Evolutionary conservation across 257 asterid species (phyloP), one percentile per base, ranked within the genome.

Genomic region (Solanum chaucha): DNA sequence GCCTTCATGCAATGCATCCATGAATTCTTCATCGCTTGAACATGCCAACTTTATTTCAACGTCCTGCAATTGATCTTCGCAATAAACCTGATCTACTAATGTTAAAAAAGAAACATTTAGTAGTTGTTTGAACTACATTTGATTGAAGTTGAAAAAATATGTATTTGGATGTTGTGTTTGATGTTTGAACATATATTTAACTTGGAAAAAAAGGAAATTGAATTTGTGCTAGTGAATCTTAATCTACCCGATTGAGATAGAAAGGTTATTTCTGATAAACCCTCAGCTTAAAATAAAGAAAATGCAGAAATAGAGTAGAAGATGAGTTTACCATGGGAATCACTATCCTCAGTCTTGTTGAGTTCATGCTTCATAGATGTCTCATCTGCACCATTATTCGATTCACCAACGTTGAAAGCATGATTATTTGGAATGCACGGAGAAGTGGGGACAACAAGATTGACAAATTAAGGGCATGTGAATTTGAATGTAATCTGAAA

Each of bases 31-130:
- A 32, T 90, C 89, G 89, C 97, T 92, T 72, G 94, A 59, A 77
- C 92, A 87, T 7, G 85, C 97, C 84, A 91, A 93, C 88, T 86
- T 93, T 51, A 85, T 87, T 87, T 92, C 93, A 58, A 51, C 8
- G 86, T 90, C 94, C 4, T 14, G 48, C 26, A 91, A 87, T 86
- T 91, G 89, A 44, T 94, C 92, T 85, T 96, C 93, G 94, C 96
- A 89, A 28, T 94, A 86, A 35, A 58, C 22, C 4, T 83, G 88
- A 19, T 90, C 91, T 24, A 20, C 83, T 35, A 59, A 83, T 84
- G 85, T 89, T 84, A 88, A 71, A 88, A 51, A 74, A 14, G 87
- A 86, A 75, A 55, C 40, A 19, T 1, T 14, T 78, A 44, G 40
- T 34, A 9, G 71, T 41, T 26, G 46, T 82, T 82, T 82, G 24